Evolutionary conservation across 805 yeast genomes (phyloP).

Genomic region (Ogataea parapolymorpha): DNA sequence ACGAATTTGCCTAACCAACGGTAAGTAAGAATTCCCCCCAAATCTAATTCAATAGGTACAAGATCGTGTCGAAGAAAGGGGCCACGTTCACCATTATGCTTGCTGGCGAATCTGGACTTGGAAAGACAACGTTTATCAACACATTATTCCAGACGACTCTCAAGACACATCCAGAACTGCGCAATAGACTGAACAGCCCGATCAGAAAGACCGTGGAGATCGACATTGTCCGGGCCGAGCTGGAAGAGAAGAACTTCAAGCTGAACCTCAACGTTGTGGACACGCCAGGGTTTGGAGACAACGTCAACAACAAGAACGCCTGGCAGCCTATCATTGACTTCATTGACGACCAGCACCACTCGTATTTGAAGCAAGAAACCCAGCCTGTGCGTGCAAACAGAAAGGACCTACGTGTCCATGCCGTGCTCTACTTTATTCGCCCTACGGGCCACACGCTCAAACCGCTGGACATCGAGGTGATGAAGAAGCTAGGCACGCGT

Average conservation of each 20-base stretch:
- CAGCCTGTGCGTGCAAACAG: conserved; percentile 70
- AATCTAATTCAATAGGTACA: conserved; percentile 44
- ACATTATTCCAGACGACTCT: conserved; percentile 76
- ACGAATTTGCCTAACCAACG: conserved; percentile 73
- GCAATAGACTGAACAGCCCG: conserved; percentile 56
- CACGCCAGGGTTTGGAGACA: conserved; percentile 93
- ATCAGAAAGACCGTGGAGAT: conserved; percentile 71
- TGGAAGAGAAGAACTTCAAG: conserved; percentile 80
- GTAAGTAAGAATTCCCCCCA: conserved; percentile 30
- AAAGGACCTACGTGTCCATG: conserved; percentile 86
- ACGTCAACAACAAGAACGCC: conserved; percentile 76
- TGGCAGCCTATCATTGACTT: conserved; percentile 88
- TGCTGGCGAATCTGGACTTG: conserved; percentile 89
- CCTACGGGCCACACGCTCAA: conserved; percentile 88
- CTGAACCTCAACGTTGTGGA: conserved; percentile 79
- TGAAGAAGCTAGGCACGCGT: conserved; percentile 77
- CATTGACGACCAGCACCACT: conserved; percentile 87
- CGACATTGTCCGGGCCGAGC: conserved; percentile 72
- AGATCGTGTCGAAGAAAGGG: conserved; percentile 70
- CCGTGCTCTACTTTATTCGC: conserved; percentile 82
- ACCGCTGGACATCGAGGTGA: conserved; percentile 83
- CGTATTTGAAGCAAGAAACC: conserved; percentile 87
- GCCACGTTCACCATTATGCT: conserved; percentile 78
- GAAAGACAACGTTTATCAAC: conserved; percentile 88
- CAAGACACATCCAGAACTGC: conserved; percentile 55